Base-by-base conservation (phyloP, 1,284 basidiomycete species). In the Ceratobasidium sp. region DNA sequence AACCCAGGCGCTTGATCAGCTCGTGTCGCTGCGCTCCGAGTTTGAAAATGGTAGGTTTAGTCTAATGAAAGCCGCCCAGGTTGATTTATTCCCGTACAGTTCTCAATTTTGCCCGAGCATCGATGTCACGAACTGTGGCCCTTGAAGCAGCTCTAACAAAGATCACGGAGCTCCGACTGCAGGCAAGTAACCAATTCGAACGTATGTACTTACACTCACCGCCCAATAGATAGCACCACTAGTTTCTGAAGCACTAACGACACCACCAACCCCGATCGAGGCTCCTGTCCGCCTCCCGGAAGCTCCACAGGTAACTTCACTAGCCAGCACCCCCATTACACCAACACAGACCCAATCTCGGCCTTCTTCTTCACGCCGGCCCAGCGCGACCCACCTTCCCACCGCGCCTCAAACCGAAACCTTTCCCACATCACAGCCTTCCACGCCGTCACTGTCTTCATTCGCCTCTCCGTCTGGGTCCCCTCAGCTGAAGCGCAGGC, bases 401-500 rank as follows among this genome's bases (percentile, higher is more conserved):
- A 41, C 36, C 11, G 36, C 36, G 36, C 36, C 11, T 41, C 4
- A 4, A 41, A 41, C 36, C 11, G 36, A 41, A 5, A 41, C 36
- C 36, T 41, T 45, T 1, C 17, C 15, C 36, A 33, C 22, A 14
- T 47, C 53, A 14, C 54, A 71, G n/a, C 66, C 66, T 31, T 27
- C 66, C 24, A 69, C 66, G 19, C 64, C 64, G 14, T 67, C 64
- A 2, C 53, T 57, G n/a, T 31, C 66, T 27, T 22, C 31, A 41
- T 72, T 53, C 47, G 15, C 57, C 11, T 27, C 54, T 59, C 44
- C 47, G 5, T 51, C 69, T 24, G 56, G 24, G 7, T 48, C 57
- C 4, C 69, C 69, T 48, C 69, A 51, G 33, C 56, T 56, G 29
- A 72, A 72, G 31, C 56, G 69, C 9, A 56, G 60, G 44, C 47